Evolutionary conservation across 805 yeast genomes (phyloP).

Genomic region (Sugiyamaella floridensis): DNA sequence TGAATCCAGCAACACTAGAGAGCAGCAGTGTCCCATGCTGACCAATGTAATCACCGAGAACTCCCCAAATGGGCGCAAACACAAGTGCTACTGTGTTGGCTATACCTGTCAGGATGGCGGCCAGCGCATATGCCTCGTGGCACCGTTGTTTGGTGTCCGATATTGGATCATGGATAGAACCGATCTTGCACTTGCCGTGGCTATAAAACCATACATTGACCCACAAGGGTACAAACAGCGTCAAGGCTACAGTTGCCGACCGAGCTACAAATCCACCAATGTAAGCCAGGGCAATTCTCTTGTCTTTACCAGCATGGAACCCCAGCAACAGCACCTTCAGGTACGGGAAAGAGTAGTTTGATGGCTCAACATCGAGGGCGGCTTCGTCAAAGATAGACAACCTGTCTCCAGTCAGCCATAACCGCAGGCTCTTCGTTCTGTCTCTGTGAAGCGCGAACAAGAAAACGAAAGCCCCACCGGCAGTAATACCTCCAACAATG

Average conservation of each 20-base stretch:
- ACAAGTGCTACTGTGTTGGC: slow-evolving; percentile 51
- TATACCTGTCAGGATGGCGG: slow-evolving; percentile 67
- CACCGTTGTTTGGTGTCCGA: slow-evolving; percentile 38
- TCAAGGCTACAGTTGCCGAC: slow-evolving; percentile 49
- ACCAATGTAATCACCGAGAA: slow-evolving; percentile 40
- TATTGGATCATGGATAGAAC: slow-evolving; percentile 17
- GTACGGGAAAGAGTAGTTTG: slow-evolving; percentile 29
- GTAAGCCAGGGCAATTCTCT: slow-evolving; percentile 49
- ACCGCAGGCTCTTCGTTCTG: slow-evolving; percentile 27
- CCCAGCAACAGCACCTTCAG: slow-evolving; percentile 42
- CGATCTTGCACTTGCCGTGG: slow-evolving; percentile 47
- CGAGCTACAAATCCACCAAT: slow-evolving; percentile 58
- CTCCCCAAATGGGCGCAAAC: slow-evolving; percentile 59
- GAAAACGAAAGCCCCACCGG: slow-evolving; percentile 36
- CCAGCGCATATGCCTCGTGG: slow-evolving; percentile 54
- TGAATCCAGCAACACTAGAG: slow-evolving; percentile 39
- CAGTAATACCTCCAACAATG: slow-evolving; percentile 40
- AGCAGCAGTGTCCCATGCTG: slow-evolving; percentile 19
- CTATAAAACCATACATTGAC: slow-evolving; percentile 50
- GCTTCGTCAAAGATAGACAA: slow-evolving; percentile 27
- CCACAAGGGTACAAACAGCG: slow-evolving; percentile 57
- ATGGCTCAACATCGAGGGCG: slow-evolving; percentile 20
- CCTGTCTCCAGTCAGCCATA: slow-evolving; percentile 25
- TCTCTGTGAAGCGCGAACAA: slow-evolving; percentile 43
- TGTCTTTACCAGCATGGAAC: slow-evolving; percentile 40